Conservation (phyloP, 768 basidiomycete species). For the Strobilomyces dryophilus region DNA sequence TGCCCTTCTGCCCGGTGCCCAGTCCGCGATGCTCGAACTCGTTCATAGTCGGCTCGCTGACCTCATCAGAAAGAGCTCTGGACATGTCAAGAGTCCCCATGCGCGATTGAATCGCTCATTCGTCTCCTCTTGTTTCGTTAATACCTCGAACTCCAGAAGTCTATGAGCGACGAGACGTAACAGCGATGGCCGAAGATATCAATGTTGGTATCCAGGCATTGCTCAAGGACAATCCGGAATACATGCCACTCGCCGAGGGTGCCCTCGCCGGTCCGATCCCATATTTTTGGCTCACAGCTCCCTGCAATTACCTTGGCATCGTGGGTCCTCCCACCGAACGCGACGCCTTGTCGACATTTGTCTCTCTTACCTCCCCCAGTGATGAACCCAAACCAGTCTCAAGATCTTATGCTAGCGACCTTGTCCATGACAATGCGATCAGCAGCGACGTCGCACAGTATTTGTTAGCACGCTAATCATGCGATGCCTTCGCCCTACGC, state of each 20-base stretch:
- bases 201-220: constrained; percentile 71
- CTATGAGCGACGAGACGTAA: constrained; percentile 79
- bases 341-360: constrained; percentile 84
- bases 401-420: constrained; percentile 94
- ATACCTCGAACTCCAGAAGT: constrained; percentile 76
- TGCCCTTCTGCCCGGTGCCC: constrained; percentile 40
- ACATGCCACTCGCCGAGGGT: constrained; percentile 57
- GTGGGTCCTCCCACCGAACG: constrained; percentile 90
- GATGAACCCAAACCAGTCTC: constrained; percentile 81
- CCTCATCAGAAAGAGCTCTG: constrained; percentile 87
- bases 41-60: constrained; percentile 84
- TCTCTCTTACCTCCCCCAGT: constrained; percentile 67
- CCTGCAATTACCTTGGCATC: constrained; percentile 86
- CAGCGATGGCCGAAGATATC: constrained; percentile 79
- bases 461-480: too few relatives aligned
- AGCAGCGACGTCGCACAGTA: constrained; percentile 89
- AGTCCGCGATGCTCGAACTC: constrained; percentile 73
- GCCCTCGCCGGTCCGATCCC: constrained; percentile 56
- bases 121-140: constrained; percentile 25
- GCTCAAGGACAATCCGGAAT: constrained; percentile 70
- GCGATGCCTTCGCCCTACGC: too few relatives aligned
- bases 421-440: constrained; percentile 91
- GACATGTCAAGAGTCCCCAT: constrained; percentile 86
- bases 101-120: constrained; percentile 9
- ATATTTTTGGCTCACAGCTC: constrained; percentile 97